Evolutionary conservation across 306 rosid species (phyloP), one percentile per base, ranked within the genome.

Genomic region (Luffa acutangula): DNA sequence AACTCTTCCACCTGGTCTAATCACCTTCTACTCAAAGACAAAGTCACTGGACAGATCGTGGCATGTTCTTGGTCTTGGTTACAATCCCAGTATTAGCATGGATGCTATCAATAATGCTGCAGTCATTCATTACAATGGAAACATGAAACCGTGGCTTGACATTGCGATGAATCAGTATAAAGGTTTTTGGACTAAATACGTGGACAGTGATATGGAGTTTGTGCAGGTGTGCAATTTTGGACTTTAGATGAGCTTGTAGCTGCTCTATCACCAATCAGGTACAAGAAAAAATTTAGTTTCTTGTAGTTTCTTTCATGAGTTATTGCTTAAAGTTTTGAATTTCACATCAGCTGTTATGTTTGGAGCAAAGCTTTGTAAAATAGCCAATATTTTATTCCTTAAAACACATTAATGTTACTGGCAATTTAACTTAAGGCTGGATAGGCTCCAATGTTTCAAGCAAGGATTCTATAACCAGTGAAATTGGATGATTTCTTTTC

Each of bases 161-260:
- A 89, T 96, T 81, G 99, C 99, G 25, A 83, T 96, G 94, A 96
- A 96, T 83, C 99, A 96, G 77, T 96, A 93, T 72, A 96, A 96
- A 90, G 88, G 84, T 81, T 93, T 93, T 4, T 96, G 99, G 99
- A 91, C 99, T 54, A 90, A 90, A 82, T 90, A 93, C 49, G 92
- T 96, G 67, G 99, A 96, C 94, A 96, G 87, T 43, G 99, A 91
- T 78, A 93, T 93, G 99, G 97, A 96, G 77, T 96, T 89, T 82
- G 99, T 96, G 80, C 98, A 96, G 87, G 88, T 93, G 94, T 93
- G 99, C 94, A 96, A 96, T 91, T 96, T 96, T 90, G 99, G 99
- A 81, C 81, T 96, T 73, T 96, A 96, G 88, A 82, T 83, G 83
- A 81, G 82, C 75, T 2, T 72, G 37, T 72, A 70, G 45, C 72